Percentiles rank a stretch among this genome's conserved stretches.
Evolutionary conservation across 805 yeast species (phyloP).

Genomic region (Kluyveromyces siamensis): DNA sequence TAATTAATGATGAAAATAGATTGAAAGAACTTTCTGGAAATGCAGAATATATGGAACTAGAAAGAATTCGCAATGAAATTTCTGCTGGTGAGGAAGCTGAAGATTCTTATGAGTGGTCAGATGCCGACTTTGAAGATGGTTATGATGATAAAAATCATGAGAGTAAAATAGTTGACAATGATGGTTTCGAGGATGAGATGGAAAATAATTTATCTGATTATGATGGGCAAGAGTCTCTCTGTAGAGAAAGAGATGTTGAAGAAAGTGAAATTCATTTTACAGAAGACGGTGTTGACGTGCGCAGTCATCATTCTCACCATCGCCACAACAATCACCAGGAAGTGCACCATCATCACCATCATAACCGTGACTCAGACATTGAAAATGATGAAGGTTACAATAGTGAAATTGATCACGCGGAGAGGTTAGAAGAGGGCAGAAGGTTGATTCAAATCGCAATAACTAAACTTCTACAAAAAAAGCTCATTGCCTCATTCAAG

Average conservation of each 20-base stretch:
- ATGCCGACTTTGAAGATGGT: conserved; percentile 15
- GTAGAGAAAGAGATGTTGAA: conserved; percentile 1
- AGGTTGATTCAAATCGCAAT: conserved; percentile 73
- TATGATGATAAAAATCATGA: conserved; percentile 23
- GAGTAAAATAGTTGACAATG: conserved; percentile 18
- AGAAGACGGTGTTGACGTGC: conserved; percentile 27
- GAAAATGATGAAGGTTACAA: conserved; percentile 25
- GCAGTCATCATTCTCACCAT: conserved; percentile 18
- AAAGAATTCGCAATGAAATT: conserved; percentile 1
- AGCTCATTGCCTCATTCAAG: conserved; percentile 67
- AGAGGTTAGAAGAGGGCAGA: conserved; percentile 68
- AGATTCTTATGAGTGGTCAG: conserved; percentile 4
- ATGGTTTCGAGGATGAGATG: conserved; percentile 15
- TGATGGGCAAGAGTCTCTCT: neutral
- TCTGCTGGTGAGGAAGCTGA: conserved; percentile 4
- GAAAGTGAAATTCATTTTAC: conserved; percentile 16
- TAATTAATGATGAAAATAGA: neutral
- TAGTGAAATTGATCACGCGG: conserved; percentile 45
- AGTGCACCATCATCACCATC: conserved; percentile 10
- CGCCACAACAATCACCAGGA: conserved; percentile 8
- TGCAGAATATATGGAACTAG: neutral
- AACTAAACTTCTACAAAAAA: conserved; percentile 64
- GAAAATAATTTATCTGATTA: conserved; percentile 13
- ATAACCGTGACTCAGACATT: conserved; percentile 10
- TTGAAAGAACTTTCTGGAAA: neutral